phyloP scores from a whole-genome alignment of 23 red algal species.

The Gracilaria gracilis region DNA sequence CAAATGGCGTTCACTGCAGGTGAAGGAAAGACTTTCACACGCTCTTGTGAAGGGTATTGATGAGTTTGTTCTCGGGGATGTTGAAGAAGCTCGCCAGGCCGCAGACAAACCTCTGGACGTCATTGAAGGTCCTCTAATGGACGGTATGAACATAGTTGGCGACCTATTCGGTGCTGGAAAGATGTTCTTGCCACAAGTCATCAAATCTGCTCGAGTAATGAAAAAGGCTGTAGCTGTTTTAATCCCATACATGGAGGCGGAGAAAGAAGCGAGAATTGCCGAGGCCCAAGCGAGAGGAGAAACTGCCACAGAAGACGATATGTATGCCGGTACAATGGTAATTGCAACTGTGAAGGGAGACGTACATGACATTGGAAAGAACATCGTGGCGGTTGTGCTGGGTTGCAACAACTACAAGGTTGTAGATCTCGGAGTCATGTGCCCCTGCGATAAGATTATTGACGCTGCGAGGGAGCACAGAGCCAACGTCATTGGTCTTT shows the following conservation, averaged over 20 bases:
- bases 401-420: conserved; percentile 82
- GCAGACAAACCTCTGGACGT: too few relatives aligned
- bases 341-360: conserved; percentile 91
- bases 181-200: too few relatives aligned
- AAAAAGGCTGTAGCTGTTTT: conserved; percentile 89
- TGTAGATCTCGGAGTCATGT: conserved; percentile 88
- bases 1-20: too few relatives aligned
- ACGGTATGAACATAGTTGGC: too few relatives aligned
- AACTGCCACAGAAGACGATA: conserved; percentile 71
- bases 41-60: too few relatives aligned
- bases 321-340: conserved; percentile 89
- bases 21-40: too few relatives aligned
- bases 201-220: conserved; percentile 75
- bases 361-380: conserved; percentile 92
- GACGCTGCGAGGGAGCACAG: conserved; percentile 74
- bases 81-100: too few relatives aligned
- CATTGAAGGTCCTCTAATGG: too few relatives aligned
- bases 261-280: conserved; percentile 54
- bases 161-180: too few relatives aligned
- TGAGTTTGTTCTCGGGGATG: too few relatives aligned
- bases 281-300: conserved; percentile 75
- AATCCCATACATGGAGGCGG: conserved; percentile 90
- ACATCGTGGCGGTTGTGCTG: conserved; percentile 87
- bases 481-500: conserved; percentile 81
- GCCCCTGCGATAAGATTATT: conserved; percentile 80